Evolutionary conservation across 108 stramenopile genomes (phyloP).

Genomic region (Mediolabrus comicus): DNA sequence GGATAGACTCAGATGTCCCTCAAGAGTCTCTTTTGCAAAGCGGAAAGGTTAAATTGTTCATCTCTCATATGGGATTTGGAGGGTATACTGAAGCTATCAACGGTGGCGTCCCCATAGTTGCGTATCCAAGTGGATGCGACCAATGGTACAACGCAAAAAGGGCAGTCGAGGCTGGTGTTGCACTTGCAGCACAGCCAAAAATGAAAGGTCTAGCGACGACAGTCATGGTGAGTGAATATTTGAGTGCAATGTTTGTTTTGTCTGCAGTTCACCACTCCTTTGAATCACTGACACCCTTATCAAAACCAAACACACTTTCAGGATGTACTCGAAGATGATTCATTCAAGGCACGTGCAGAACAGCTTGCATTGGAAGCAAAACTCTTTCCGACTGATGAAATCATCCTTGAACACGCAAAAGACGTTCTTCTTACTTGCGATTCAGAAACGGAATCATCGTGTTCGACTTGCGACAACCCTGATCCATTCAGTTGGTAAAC

Average conservation of each 20-base stretch:
- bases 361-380: not conserved
- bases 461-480: not conserved
- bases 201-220: not conserved
- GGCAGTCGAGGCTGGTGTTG: conserved; percentile 19
- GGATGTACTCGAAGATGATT: not conserved
- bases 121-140: conserved; percentile 14
- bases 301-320: no score
- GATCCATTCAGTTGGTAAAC: not conserved
- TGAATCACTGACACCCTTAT: no score
- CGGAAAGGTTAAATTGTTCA: conserved; percentile 4
- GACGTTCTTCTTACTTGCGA: not conserved
- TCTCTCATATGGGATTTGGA: conserved; percentile 16
- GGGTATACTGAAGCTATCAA: conserved; percentile 5
- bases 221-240: no score
- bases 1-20: conserved; percentile 1
- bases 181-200: not conserved
- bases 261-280: no score
- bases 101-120: conserved; percentile 7
- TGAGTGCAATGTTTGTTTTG: no score
- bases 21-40: conserved; percentile 8
- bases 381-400: not conserved
- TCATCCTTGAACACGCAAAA: not conserved
- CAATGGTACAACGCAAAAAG: conserved; percentile 20
- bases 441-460: not conserved
- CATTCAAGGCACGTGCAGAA: not conserved